Evolutionary conservation across 139 green algal genomes (phyloP).

Genomic region (Closterium sp.): DNA sequence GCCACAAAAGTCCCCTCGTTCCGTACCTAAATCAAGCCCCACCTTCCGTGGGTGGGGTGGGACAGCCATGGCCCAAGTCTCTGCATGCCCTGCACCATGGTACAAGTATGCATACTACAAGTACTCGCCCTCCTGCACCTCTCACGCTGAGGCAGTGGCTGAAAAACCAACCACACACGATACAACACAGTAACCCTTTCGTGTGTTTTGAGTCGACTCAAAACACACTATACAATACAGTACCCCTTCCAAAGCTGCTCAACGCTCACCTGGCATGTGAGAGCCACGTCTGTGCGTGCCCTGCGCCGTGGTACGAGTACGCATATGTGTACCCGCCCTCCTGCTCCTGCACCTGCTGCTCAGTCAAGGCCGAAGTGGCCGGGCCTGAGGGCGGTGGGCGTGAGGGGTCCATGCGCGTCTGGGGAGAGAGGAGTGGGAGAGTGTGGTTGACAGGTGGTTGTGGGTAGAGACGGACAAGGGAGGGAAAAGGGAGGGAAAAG

Average conservation of each 20-base stretch:
- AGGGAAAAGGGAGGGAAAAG: not conserved
- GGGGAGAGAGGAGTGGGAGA: not conserved
- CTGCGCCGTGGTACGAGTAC: not conserved
- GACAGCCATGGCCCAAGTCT: no score
- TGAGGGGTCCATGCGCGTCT: not conserved
- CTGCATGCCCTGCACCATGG: not conserved
- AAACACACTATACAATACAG: not conserved
- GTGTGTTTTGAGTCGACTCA: no score
- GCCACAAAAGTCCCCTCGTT: no score
- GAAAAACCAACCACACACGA: not conserved
- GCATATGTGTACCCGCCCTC: not conserved
- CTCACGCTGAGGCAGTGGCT: no score
- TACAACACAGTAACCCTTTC: no score
- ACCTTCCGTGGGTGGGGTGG: no score
- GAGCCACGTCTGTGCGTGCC: constrained; percentile 9
- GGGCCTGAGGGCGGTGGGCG: not conserved
- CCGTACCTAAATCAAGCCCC: no score
- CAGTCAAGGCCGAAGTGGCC: not conserved
- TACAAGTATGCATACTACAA: not conserved
- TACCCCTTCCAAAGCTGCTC: no score
- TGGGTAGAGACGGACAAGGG: not conserved
- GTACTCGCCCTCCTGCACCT: no score
- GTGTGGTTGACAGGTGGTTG: not conserved
- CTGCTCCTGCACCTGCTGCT: not conserved
- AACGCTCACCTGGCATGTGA: not conserved